phyloP scores from a whole-genome alignment of 768 basidiomycete species.

The Aureoboletus auriporus region DNA sequence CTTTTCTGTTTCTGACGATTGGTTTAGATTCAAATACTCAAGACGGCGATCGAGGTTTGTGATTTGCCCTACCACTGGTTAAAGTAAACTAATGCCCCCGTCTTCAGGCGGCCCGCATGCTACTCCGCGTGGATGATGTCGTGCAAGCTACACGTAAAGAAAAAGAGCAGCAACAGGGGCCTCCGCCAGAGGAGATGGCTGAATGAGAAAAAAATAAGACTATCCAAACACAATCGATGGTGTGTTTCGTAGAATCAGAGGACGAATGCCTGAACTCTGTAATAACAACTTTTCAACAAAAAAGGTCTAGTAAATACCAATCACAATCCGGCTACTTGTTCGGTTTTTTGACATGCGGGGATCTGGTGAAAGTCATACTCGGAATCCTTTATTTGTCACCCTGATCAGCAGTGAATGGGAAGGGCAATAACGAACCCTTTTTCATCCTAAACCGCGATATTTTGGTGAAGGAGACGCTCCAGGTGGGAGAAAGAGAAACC shows the following conservation, averaged over 20 bases:
- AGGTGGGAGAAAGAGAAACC: too few relatives aligned
- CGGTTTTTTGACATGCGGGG: constrained; percentile 27
- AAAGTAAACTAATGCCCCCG: neutral
- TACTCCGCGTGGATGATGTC: constrained; percentile 91
- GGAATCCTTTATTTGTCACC: constrained; percentile 81
- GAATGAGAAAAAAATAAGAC: constrained; percentile 5
- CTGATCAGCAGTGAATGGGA: constrained; percentile 79
- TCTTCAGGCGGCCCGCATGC: constrained; percentile 75
- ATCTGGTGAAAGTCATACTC: constrained; percentile 84
- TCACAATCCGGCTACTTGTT: neutral
- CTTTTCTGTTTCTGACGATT: neutral
- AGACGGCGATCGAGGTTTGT: constrained; percentile 90
- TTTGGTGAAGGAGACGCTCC: too few relatives aligned
- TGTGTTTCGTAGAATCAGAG: neutral
- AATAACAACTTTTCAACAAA: constrained; percentile 7
- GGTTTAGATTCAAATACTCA: constrained; percentile 84
- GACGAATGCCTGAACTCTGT: constrained; percentile 9
- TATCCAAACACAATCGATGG: neutral
- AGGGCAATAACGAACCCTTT: constrained; percentile 53
- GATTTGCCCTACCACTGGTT: neutral
- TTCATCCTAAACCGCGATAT: too few relatives aligned
- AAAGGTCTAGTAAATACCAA: constrained; percentile 4
- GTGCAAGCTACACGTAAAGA: constrained; percentile 82
- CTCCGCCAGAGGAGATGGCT: constrained; percentile 56
- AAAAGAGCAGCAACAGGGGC: constrained; percentile 41